Percentiles rank a stretch among this genome's conserved stretches.
phyloP scores from a whole-genome alignment of 2,329 filamentous ascomycete genomes.

The Clarireedia monteithiana region DNA sequence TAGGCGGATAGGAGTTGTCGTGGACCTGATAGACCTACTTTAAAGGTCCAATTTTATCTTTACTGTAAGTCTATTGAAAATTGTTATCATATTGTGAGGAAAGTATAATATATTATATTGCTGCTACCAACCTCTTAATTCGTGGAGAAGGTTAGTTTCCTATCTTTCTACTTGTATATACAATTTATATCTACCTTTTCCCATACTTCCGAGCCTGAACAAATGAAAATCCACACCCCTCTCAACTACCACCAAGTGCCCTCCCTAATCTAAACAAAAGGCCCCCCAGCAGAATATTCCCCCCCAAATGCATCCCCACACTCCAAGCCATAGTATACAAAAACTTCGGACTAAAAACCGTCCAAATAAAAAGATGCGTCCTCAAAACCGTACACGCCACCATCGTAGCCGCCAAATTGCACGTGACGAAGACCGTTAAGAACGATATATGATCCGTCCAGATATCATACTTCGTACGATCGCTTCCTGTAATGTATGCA shows the following conservation, averaged over 20 bases:
- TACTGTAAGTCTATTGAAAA: background rate
- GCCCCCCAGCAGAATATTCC: slow-evolving; percentile 59
- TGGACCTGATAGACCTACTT: no score
- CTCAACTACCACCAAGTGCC: background rate
- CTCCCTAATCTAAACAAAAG: slow-evolving; percentile 34
- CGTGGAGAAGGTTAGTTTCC: no score
- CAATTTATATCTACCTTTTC: background rate
- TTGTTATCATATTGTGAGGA: no score
- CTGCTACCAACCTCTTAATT: background rate
- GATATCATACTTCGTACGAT: slow-evolving; percentile 1
- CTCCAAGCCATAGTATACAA: slow-evolving; percentile 88
- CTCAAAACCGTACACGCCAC: slow-evolving; percentile 74
- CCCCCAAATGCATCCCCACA: slow-evolving; percentile 67
- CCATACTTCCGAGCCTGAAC: background rate
- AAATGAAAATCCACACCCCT: background rate
- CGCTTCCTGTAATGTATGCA: no score
- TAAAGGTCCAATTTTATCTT: no score
- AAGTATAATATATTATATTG: no score
- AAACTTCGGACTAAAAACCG: slow-evolving; percentile 95
- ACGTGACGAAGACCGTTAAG: slow-evolving; percentile 63
- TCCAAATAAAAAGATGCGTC: slow-evolving; percentile 96
- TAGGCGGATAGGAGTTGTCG: no score
- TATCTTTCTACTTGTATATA: background rate
- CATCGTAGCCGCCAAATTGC: slow-evolving; percentile 70
- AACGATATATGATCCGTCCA: slow-evolving; percentile 47